Percentiles rank a stretch among this genome's conserved stretches.
These are phyloP conservation scores for Xylaria scruposa DNA, from an alignment of 495 filamentous ascomycete species.

Conservation along the genomic window DNA sequence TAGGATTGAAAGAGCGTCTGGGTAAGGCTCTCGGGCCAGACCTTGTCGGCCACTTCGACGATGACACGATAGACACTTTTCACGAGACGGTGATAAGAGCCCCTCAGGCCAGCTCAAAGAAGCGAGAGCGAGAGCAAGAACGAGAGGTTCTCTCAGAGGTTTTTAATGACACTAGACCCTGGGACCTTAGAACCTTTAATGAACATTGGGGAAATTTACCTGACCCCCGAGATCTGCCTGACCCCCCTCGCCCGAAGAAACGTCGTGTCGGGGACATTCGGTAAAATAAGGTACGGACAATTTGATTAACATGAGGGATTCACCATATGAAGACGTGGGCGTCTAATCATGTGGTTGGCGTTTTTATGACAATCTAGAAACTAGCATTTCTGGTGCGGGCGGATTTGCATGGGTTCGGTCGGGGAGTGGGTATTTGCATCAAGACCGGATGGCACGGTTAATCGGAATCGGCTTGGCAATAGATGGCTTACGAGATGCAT, in stretches of 20 bases:
- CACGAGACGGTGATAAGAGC: slow-evolving; percentile 21
- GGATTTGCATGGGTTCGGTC: background rate
- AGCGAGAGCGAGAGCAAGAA: slow-evolving; percentile 24
- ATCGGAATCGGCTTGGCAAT: background rate
- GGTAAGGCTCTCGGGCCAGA: slow-evolving; percentile 52
- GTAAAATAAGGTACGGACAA: slow-evolving; percentile 1
- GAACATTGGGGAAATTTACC: slow-evolving; percentile 30
- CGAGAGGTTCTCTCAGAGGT: slow-evolving; percentile 33
- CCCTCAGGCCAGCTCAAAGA: slow-evolving; percentile 12
- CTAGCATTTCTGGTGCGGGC: background rate
- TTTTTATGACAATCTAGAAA: background rate
- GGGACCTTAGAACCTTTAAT: slow-evolving; percentile 27
- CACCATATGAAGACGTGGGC: background rate
- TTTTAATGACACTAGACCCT: slow-evolving; percentile 19
- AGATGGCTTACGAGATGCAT: background rate
- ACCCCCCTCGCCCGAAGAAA: slow-evolving; percentile 23
- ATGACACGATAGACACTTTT: slow-evolving; percentile 45
- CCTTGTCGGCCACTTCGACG: slow-evolving; percentile 47
- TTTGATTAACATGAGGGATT: background rate
- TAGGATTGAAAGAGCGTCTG: slow-evolving; percentile 56
- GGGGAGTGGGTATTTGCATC: background rate
- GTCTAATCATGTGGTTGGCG: slow-evolving; percentile 1
- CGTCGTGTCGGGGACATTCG: slow-evolving; percentile 32
- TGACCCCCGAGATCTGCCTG: background rate
- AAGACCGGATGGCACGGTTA: background rate